Conservation (phyloP, 2,329 filamentous ascomycete genomes). For the Alternaria rosae region DNA sequence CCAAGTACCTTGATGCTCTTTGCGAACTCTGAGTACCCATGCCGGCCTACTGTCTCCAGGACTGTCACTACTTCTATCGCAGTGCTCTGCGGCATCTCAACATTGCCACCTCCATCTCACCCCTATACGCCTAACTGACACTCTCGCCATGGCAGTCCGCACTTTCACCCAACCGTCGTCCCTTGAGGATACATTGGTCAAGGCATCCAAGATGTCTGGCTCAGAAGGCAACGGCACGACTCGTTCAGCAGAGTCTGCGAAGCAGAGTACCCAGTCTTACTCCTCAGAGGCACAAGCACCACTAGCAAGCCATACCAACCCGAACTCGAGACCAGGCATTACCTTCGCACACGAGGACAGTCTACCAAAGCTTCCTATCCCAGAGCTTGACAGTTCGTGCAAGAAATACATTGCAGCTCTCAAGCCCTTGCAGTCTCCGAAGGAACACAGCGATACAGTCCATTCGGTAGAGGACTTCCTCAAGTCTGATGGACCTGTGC, state of each 20-base stretch:
- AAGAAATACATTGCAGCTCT: slow-evolving; percentile 81
- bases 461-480: slow-evolving; percentile 85
- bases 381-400: slow-evolving; percentile 80
- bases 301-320: slow-evolving; percentile 58
- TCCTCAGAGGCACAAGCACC: slow-evolving; percentile 57
- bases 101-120: slow-evolving; percentile 79
- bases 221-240: slow-evolving; percentile 46
- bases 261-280: slow-evolving; percentile 60
- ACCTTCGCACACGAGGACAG: slow-evolving; percentile 90
- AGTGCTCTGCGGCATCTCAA: slow-evolving; percentile 86
- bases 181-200: slow-evolving; percentile 72
- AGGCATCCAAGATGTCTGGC: slow-evolving; percentile 46
- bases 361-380: slow-evolving; percentile 90
- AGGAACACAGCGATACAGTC: slow-evolving; percentile 84
- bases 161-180: slow-evolving; percentile 76
- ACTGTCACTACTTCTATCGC: slow-evolving; percentile 93
- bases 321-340: slow-evolving; percentile 71
- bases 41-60: slow-evolving; percentile 82
- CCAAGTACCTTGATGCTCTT: slow-evolving; percentile 21
- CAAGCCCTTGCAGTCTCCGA: slow-evolving; percentile 77
- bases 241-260: slow-evolving; percentile 60
- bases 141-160: slow-evolving; percentile 70
- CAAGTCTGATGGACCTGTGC: slow-evolving; percentile 76
- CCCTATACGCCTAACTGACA: slow-evolving; percentile 71
- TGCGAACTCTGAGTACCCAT: slow-evolving; percentile 57